Conservation (phyloP, 805 yeast genomes). For the Helenozyma baotianmanensis region DNA sequence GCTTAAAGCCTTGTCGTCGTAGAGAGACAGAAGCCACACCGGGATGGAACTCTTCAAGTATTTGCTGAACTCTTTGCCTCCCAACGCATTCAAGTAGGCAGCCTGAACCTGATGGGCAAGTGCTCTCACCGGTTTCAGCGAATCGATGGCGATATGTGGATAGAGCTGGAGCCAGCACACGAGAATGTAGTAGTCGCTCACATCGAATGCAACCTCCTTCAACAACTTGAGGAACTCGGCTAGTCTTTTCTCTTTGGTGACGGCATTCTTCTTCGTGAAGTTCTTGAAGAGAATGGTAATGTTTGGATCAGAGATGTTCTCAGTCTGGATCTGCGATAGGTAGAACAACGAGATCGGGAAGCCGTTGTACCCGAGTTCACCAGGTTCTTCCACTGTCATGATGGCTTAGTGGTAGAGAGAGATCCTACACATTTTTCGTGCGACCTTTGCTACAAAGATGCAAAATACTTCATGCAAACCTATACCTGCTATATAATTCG, state of each 20-base stretch:
- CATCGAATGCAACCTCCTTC: conserved; percentile 20
- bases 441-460: no score
- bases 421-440: no score
- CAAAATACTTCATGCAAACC: no score
- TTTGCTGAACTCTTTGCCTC: conserved; percentile 53
- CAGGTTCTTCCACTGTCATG: conserved; percentile 8
- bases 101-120: conserved; percentile 65
- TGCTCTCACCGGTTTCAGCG: conserved; percentile 59
- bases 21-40: conserved; percentile 64
- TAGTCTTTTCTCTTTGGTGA: conserved; percentile 81
- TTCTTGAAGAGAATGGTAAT: conserved; percentile 69
- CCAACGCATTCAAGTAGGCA: conserved; percentile 40
- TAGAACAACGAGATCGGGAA: conserved; percentile 51
- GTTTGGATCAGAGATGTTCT: conserved; percentile 35
- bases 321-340: conserved; percentile 67
- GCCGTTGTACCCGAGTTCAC: conserved; percentile 18
- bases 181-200: conserved; percentile 47
- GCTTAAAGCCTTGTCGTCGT: conserved; percentile 67
- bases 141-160: conserved; percentile 72
- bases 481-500: no score
- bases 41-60: conserved; percentile 72
- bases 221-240: conserved; percentile 42
- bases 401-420: no score
- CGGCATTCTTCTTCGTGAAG: conserved; percentile 70
- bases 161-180: conserved; percentile 76